These are phyloP conservation scores for Physaria fendleri DNA, from an alignment of 345 rosid genomes.

Conservation along the genomic window DNA sequence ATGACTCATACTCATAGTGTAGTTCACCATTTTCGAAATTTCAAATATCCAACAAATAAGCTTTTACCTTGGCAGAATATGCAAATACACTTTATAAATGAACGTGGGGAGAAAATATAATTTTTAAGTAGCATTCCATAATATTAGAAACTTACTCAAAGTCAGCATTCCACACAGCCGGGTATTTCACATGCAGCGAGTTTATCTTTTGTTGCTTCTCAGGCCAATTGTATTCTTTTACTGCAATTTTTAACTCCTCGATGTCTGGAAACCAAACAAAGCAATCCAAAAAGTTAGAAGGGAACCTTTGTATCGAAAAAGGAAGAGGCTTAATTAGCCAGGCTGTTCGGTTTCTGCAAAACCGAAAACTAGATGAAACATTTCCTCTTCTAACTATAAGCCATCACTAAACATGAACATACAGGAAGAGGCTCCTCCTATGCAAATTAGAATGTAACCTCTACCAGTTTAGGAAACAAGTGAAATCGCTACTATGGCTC, in stretches of 20 bases:
- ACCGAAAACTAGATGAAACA: neutral
- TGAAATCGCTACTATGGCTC: neutral
- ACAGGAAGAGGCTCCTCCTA: slow-evolving; percentile 4
- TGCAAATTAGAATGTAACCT: neutral
- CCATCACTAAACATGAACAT: neutral
- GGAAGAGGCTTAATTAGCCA: slow-evolving; percentile 12
- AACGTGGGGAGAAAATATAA: neutral
- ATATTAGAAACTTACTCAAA: slow-evolving; percentile 45
- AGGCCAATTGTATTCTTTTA: slow-evolving; percentile 61
- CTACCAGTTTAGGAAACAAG: neutral
- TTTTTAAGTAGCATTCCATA: neutral
- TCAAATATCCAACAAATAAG: slow-evolving; percentile 1
- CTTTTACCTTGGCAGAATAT: neutral
- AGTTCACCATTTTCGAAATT: neutral
- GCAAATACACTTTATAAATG: neutral
- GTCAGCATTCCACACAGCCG: slow-evolving; percentile 45
- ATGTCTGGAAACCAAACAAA: slow-evolving; percentile 40
- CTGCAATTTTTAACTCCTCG: slow-evolving; percentile 73
- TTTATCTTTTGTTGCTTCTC: slow-evolving; percentile 54
- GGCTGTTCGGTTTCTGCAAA: neutral
- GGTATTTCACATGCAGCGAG: slow-evolving; percentile 58
- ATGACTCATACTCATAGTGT: slow-evolving; percentile 2
- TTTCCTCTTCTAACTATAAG: slow-evolving; percentile 10
- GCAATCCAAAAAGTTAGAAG: slow-evolving; percentile 13
- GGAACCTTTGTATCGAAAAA: slow-evolving; percentile 2